Evolutionary conservation across 2,329 filamentous ascomycete genomes (phyloP).

Genomic region (Colletotrichum incanum): DNA sequence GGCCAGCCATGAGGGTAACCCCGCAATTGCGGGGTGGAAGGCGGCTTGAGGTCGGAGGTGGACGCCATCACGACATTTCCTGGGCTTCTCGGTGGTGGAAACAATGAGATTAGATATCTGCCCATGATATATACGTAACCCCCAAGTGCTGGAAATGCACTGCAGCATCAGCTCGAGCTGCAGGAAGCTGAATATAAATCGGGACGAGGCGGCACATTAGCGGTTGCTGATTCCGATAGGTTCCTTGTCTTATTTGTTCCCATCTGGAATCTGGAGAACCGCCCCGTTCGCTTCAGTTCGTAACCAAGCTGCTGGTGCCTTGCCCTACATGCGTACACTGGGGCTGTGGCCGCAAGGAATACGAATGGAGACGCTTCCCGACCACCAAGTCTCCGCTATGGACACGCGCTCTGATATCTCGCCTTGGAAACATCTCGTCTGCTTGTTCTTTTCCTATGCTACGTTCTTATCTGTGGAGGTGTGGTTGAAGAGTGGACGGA

Average conservation of each 20-base stretch:
- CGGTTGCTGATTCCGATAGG: conserved; percentile 19
- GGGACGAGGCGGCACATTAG: neutral
- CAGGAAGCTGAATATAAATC: neutral
- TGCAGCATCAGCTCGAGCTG: neutral
- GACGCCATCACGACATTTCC: conserved; percentile 35
- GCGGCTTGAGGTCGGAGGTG: conserved; percentile 30
- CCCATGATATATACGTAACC: neutral
- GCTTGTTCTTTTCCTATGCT: neutral
- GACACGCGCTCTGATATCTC: conserved; percentile 21
- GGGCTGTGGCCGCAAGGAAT: neutral
- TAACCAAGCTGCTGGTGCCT: conserved; percentile 24
- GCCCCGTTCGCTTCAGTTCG: conserved; percentile 15
- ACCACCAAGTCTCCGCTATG: neutral
- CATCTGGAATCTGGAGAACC: conserved; percentile 23
- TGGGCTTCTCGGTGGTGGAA: conserved; percentile 29
- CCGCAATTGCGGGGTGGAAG: conserved; percentile 40
- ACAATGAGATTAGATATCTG: neutral
- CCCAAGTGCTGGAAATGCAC: neutral
- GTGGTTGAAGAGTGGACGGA: conserved; percentile 31
- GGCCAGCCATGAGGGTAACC: conserved; percentile 24
- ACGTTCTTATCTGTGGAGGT: conserved; percentile 31
- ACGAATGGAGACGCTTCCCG: conserved; percentile 3
- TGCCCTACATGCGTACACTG: conserved; percentile 32
- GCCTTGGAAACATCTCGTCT: neutral
- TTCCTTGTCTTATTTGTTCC: neutral